Conservation (phyloP, 192 early-diverging fungal species). For the Obelidium mucronatum region DNA sequence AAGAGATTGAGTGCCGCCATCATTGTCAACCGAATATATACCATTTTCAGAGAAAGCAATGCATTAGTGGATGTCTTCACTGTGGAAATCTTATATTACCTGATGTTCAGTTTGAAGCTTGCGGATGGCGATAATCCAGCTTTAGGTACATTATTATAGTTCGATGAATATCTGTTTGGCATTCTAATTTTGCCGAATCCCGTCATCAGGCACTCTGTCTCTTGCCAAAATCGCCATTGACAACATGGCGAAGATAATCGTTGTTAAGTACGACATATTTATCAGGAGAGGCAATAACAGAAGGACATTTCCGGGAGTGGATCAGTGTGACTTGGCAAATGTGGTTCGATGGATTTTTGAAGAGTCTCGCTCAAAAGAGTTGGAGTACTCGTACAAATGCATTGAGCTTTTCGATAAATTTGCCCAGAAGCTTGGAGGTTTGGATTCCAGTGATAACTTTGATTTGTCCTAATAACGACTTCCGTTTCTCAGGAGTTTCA, state of each 20-base stretch:
- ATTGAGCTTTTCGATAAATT: constrained; percentile 69
- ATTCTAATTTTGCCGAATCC: neutral
- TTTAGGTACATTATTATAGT: constrained; percentile 50
- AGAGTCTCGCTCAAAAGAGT: constrained; percentile 58
- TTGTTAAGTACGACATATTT: constrained; percentile 62
- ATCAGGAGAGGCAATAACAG: constrained; percentile 42
- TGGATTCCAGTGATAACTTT: neutral
- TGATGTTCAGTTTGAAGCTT: constrained; percentile 67
- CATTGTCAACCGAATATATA: constrained; percentile 76
- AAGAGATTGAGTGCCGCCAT: constrained; percentile 76
- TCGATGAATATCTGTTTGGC: constrained; percentile 12
- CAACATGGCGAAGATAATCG: constrained; percentile 69
- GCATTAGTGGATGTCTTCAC: constrained; percentile 70
- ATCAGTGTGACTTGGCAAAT: constrained; percentile 49
- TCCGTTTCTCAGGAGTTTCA: constrained; percentile 1
- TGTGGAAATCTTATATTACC: constrained; percentile 72
- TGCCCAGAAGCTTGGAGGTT: constrained; percentile 56
- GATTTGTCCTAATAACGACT: neutral
- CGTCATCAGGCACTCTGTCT: constrained; percentile 60
- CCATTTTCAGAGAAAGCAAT: constrained; percentile 69
- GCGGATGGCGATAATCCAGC: constrained; percentile 67
- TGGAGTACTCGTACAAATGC: constrained; percentile 69
- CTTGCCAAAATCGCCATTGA: constrained; percentile 60
- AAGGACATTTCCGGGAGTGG: constrained; percentile 55
- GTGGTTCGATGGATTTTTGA: constrained; percentile 67